Evolutionary conservation across 768 basidiomycete species (phyloP).

Genomic region (Rhodotorula paludigena): DNA sequence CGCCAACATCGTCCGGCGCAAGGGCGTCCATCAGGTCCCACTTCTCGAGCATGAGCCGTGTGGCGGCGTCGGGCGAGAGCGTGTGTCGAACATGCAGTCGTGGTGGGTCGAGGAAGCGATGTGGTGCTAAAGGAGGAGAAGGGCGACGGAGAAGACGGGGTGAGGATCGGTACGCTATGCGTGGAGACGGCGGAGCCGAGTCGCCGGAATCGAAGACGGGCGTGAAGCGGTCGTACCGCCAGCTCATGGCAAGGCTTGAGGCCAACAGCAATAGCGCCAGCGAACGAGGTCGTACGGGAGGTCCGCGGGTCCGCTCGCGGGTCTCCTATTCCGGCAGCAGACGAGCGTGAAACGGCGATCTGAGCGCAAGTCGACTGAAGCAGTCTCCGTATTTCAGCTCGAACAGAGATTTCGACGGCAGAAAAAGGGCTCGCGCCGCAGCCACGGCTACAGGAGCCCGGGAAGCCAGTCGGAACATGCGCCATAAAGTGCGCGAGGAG

Average conservation of each 20-base stretch:
- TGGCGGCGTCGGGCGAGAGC: slow-evolving; percentile 16
- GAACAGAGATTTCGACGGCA: no score
- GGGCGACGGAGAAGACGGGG: background rate
- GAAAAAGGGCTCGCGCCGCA: no score
- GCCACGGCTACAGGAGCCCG: no score
- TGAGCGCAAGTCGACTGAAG: no score
- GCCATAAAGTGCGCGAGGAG: no score
- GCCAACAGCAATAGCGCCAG: background rate
- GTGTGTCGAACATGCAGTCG: background rate
- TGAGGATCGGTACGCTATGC: background rate
- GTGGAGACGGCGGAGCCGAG: background rate
- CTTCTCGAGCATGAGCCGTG: slow-evolving; percentile 19
- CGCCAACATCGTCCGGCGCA: background rate
- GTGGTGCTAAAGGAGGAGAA: background rate
- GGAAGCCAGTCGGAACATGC: no score
- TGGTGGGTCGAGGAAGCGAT: background rate
- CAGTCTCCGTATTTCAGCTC: no score
- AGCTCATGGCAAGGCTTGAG: background rate
- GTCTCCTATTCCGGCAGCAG: no score
- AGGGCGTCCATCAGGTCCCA: slow-evolving; percentile 24
- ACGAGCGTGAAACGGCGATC: no score
- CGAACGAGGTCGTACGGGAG: background rate
- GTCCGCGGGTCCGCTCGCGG: no score
- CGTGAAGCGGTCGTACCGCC: background rate
- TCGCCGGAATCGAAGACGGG: background rate